Percentiles rank a stretch among this genome's conserved stretches.
Conservation (phyloP, 2,329 filamentous ascomycete genomes). For the Plenodomus biglobosus region DNA sequence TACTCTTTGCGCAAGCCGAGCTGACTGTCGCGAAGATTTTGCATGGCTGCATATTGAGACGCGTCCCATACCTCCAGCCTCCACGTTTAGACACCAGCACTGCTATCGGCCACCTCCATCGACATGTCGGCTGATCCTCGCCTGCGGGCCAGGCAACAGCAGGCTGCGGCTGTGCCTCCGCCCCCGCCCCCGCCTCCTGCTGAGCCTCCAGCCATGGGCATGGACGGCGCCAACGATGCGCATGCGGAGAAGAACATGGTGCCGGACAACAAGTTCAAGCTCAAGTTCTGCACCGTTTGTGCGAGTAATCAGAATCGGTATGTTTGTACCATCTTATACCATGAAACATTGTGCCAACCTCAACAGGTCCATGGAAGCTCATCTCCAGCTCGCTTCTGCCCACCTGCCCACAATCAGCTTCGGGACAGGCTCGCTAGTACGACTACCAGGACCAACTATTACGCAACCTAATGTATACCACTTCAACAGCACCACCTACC, state of each 20-base stretch:
- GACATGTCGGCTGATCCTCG: constrained; percentile 52
- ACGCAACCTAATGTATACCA: constrained; percentile 95
- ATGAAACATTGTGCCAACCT: constrained; percentile 12
- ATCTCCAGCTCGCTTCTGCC: constrained; percentile 83
- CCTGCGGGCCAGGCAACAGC: constrained; percentile 50
- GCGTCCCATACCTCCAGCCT: background rate
- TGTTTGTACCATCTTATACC: constrained; percentile 21
- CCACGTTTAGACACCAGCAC: background rate
- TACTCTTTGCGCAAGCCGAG: constrained; percentile 4
- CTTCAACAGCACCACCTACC: constrained; percentile 96
- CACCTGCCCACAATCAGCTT: constrained; percentile 95
- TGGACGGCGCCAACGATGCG: constrained; percentile 38
- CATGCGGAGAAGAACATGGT: constrained; percentile 27
- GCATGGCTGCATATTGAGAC: constrained; percentile 14
- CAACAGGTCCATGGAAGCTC: constrained; percentile 92
- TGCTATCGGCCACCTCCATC: constrained; percentile 3
- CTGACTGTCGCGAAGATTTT: constrained; percentile 34
- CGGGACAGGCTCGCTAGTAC: constrained; percentile 91
- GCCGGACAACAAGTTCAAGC: constrained; percentile 67
- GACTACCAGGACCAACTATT: constrained; percentile 86
- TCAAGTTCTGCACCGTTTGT: constrained; percentile 98
- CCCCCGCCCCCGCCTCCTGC: constrained; percentile 50
- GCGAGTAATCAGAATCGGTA: constrained; percentile 97
- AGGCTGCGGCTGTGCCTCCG: constrained; percentile 52
- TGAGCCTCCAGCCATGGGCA: constrained; percentile 37